Evolutionary conservation across 1,284 basidiomycete species (phyloP).

Genomic region (Cryptococcus sp.): DNA sequence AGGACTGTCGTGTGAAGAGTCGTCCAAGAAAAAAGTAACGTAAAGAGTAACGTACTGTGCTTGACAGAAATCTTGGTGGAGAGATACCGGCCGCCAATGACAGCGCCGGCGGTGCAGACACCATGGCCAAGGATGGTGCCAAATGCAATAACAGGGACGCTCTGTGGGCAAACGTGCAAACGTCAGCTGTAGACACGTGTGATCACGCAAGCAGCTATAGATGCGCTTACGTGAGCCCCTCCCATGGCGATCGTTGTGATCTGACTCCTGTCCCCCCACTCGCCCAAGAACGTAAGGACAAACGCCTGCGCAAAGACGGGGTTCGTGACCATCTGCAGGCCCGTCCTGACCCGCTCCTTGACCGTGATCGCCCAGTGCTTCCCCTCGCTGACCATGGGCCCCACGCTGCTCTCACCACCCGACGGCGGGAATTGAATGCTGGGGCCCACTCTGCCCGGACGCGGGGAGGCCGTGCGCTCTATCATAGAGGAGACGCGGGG

Average conservation of each 20-base stretch:
- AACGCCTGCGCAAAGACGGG: slow-evolving; percentile 97
- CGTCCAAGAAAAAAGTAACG: not conserved
- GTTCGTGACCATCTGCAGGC: slow-evolving; percentile 75
- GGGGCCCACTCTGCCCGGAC: slow-evolving; percentile 12
- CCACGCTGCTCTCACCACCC: slow-evolving; percentile 11
- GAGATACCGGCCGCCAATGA: slow-evolving; percentile 83
- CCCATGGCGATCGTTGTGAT: slow-evolving; percentile 96
- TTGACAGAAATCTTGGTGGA: slow-evolving; percentile 93
- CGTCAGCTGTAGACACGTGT: not conserved
- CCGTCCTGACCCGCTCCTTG: slow-evolving; percentile 71
- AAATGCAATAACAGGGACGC: slow-evolving; percentile 73
- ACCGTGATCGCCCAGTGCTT: slow-evolving; percentile 25
- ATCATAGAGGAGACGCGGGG: slow-evolving; percentile 5
- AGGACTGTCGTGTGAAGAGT: not conserved
- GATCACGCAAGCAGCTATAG: slow-evolving; percentile 1
- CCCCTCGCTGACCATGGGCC: slow-evolving; percentile 8
- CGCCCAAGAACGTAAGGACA: slow-evolving; percentile 90
- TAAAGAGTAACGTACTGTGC: slow-evolving; percentile 63
- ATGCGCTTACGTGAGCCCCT: slow-evolving; percentile 80
- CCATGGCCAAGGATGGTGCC: slow-evolving; percentile 89
- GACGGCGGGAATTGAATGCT: slow-evolving; percentile 26
- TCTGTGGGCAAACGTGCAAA: slow-evolving; percentile 51
- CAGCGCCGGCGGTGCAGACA: slow-evolving; percentile 82
- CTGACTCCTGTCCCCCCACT: slow-evolving; percentile 98
- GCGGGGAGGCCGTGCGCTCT: slow-evolving; percentile 9